Percentiles rank a stretch among this genome's conserved stretches.
phyloP scores from a whole-genome alignment of 225 moss, liverwort and hornwort genomes.

The Neckera pumila region DNA sequence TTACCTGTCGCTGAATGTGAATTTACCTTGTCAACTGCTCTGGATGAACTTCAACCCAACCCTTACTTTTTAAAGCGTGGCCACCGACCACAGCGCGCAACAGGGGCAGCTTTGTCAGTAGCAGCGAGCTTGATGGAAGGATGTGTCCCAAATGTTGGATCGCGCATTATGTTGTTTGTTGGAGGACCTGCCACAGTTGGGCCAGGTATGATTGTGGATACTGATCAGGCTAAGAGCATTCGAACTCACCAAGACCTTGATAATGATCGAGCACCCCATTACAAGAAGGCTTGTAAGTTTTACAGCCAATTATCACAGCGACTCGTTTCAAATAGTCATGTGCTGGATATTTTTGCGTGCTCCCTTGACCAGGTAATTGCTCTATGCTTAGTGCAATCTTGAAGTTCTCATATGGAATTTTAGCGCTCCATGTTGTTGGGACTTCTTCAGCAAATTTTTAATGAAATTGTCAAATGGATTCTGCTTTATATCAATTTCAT shows the following conservation, averaged over 20 bases:
- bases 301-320: slow-evolving; percentile 71
- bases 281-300: slow-evolving; percentile 89
- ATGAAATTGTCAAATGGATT: background rate
- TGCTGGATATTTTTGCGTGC: slow-evolving; percentile 91
- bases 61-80: slow-evolving; percentile 35
- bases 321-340: slow-evolving; percentile 65
- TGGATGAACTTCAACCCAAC: slow-evolving; percentile 84
- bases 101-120: slow-evolving; percentile 89
- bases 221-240: slow-evolving; percentile 83
- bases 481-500: background rate
- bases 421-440: background rate
- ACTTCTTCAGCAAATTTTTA: background rate
- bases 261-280: slow-evolving; percentile 68
- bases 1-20: slow-evolving; percentile 84
- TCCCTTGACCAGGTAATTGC: slow-evolving; percentile 77
- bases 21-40: slow-evolving; percentile 57
- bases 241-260: slow-evolving; percentile 95
- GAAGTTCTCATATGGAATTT: background rate
- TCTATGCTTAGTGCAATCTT: background rate
- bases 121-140: slow-evolving; percentile 79
- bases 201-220: slow-evolving; percentile 87
- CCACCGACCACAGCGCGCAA: slow-evolving; percentile 64
- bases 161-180: slow-evolving; percentile 83
- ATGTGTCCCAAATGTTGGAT: slow-evolving; percentile 63
- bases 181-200: slow-evolving; percentile 87